Base-by-base conservation (phyloP, 257 asterid species). In the Prunella vulgaris region DNA sequence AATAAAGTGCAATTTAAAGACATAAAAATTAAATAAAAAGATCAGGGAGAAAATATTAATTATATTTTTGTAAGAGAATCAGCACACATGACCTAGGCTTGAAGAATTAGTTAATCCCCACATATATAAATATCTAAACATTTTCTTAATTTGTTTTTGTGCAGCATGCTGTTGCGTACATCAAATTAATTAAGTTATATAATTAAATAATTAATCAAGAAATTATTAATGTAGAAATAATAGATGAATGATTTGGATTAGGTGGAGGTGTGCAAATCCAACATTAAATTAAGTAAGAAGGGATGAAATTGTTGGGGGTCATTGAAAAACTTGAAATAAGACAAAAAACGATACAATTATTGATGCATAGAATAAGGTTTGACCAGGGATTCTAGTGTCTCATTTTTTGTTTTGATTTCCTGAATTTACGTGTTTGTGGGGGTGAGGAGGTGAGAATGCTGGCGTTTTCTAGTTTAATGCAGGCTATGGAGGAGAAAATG, bases 381-480 rank as follows among this genome's bases (percentile, higher is more conserved):
- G 81, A 79, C 81, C 76, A 72, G 27, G n/a, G n/a, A n/a, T n/a
- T n/a, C n/a, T n/a, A n/a, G n/a, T n/a, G n/a, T n/a, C n/a, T n/a
- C n/a, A 17, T 27, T 9, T 25, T 68, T 68, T 25, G 6, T 12
- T 54, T n/a, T 30, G 58, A 3, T 4, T 9, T 35, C 81, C 83
- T 32, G 67, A 69, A 70, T 58, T 76, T 60, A 69, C 73, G 83
- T 60, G 51, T 54, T 53, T 24, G 56, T 56, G 78, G 53, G n/a
- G 20, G 13, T 33, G 54, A 30, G 3, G 74, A n/a, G 8, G 22
- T 12, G 8, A 15, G 21, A 78, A 72, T 78, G 77, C n/a, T 66
- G 77, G 30, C 77, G 62, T 77, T 80, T 69, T 73, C 62, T 20
- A 21, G 54, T 73, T 76, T 33, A 80, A 28, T 73, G 72, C 66